Evolutionary conservation across 352 stramenopile genomes (phyloP), one percentile per base, ranked within the genome.

Genomic region (Pythium apleroticum): DNA sequence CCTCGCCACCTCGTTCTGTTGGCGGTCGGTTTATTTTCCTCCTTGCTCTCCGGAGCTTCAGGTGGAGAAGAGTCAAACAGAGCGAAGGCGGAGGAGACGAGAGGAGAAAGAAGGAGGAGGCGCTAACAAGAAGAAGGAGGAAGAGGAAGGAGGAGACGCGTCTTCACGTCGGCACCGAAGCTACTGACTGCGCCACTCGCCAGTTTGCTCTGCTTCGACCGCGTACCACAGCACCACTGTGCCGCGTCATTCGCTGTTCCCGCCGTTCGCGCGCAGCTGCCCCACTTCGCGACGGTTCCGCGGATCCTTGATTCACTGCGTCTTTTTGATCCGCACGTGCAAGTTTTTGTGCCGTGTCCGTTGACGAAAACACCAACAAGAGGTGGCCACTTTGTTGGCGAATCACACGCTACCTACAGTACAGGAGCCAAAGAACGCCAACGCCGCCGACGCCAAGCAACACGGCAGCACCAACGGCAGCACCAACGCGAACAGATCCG

Each of bases 401-500:
- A 52, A 52, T 52, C 45, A 30, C 7, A 3, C 20, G 22, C 20
- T 52, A 52, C 45, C 45, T 52, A 52, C 45, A 20, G 45, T 50
- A 50, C 67, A 68, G 56, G 60, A 80, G 62, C 60, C 69, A 57
- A 72, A 80, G 30, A 58, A 37, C 50, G n/a, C 45, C 45, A 31
- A 52, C 45, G 31, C 22, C n/a, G 19, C 7, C 22, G n/a, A 52
- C 20, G 9, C n/a, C 45, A 52, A 30, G 45, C 4, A 24, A 9
- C 41, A 48, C 33, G 33, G 9, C 43, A 54, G 48, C 72, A 25
- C 52, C 66, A 20, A 57, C 70, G 15, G 30, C 30, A 33, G 30
- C 30, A 33, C 30, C 66, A 20, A 57, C 70, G 15, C 43, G 14
- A 54, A 19, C 48, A 19, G 22, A 54, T 31, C 22, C 19, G 14